Percentiles rank a stretch among this genome's conserved stretches.
phyloP scores from a whole-genome alignment of 345 rosid genomes.

The Aegle marmelos region DNA sequence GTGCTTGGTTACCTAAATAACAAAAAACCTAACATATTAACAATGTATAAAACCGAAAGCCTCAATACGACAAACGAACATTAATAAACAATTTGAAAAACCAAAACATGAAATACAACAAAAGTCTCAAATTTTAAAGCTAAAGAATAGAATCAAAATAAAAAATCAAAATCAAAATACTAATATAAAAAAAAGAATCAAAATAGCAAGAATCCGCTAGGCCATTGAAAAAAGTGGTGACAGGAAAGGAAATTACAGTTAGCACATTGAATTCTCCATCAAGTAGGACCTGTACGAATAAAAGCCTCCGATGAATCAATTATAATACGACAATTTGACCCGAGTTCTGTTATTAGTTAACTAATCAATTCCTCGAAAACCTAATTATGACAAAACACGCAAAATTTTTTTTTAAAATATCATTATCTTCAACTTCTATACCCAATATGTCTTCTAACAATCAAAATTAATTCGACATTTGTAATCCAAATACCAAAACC shows the following conservation, averaged over 20 bases:
- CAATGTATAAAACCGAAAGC: neutral
- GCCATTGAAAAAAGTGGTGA: neutral
- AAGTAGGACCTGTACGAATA: neutral
- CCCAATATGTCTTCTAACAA: neutral
- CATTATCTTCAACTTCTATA: neutral
- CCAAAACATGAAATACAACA: neutral
- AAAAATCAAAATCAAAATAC: too few species aligned
- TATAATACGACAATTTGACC: neutral
- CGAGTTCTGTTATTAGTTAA: neutral
- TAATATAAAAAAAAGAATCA: too few species aligned
- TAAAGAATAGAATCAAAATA: neutral
- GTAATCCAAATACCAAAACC: slow-evolving; percentile 4
- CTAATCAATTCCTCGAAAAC: neutral
- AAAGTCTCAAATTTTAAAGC: neutral
- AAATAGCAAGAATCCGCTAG: neutral
- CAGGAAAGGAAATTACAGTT: neutral
- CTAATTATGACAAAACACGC: neutral
- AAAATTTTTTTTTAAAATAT: neutral
- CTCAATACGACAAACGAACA: neutral
- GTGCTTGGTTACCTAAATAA: too few species aligned
- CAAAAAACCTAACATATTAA: neutral
- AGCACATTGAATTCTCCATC: neutral
- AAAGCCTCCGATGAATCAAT: neutral
- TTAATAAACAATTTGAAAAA: neutral
- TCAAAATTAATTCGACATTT: slow-evolving; percentile 2